Base-by-base conservation (phyloP, 805 yeast species). In the Kuraishia piskuri region DNA sequence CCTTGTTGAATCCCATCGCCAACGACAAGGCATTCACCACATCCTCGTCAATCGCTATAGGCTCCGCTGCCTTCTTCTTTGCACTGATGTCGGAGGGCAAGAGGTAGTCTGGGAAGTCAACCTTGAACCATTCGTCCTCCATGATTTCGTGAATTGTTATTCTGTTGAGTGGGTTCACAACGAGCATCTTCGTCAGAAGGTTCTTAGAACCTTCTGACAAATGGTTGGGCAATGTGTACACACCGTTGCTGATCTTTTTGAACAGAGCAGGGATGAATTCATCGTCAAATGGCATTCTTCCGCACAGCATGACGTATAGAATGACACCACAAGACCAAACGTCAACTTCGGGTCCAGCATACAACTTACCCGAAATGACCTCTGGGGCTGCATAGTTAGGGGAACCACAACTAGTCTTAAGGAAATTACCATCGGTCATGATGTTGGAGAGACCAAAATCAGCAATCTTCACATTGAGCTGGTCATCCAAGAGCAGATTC, bases 301-400 rank as follows among this genome's bases (percentile, higher is more conserved):
- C 97, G 69, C 97, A 91, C 52, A 92, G 76, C 97, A 91, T 91
- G 52, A 91, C 98, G 61, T 91, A 92, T 53, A 91, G 74, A 50
- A 92, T 90, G 45, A 92, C 97, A 62, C 98, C 98, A 64, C 96
- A 88, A 0, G 96, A 87, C 98, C 98, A 91, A 53, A 91, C 97
- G 68, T 91, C 98, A 50, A 92, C 97, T 69, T 92, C 97, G 2
- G 98, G 97, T 9, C 98, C 98, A 1, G 97, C 98, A 62, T 91
- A 92, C 52, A 92, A 76, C 66, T 92, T 90, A 37, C 97, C 97
- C 56, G 91, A 83, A 54, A 91, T 91, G 25, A 91, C 97, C 69
- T 91, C 98, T 1, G 98, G 98, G 0, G 98, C 97, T 5, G 98
- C 97, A 68, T 91, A 91, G 66, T 92, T 92, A 53, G 98, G 98